Base-by-base conservation (phyloP, 202 grass and related monocot species). In the Panicum virgatum region DNA sequence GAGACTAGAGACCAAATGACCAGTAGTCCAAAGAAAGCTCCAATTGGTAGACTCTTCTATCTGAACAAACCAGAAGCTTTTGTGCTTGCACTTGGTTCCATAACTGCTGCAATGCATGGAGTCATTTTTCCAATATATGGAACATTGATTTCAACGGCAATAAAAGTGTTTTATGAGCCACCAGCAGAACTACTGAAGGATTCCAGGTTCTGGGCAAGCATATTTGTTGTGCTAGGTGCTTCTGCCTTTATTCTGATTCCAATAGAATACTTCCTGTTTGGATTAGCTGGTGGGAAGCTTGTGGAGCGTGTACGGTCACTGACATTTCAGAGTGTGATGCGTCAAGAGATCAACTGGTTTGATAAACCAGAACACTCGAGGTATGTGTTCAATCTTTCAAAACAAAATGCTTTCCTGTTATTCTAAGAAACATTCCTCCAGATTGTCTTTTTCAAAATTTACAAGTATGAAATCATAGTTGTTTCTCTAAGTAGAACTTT, bases 311-410 rank as follows among this genome's bases (percentile, higher is more conserved):
- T 97, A 62, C 79, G 94, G 32, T 92, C 90, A 45, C 52, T 84
- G 62, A 84, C 92, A 71, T 97, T 94, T 38, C 56, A 37, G 84
- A 89, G 81, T 66, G 57, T 91, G 38, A 78, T 97, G 82, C 78
- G 90, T 69, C 92, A 94, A 86, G 94, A 97, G 29, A 90, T 94
- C 9, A 86, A 87, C 39, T 94, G 92, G 94, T 97, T 92, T 79
- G 94, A 97, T 80, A 84, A 83, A 45, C 88, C 91, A 86, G 48
- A 83, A 77, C 91, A 97, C 84, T 97, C 94, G 0, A 91, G 86
- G 92, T 89, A 7, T 27, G 51, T 61, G 34, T 39, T 38, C 7
- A 73, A 13, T 14, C 18, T 66, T 54, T 66, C 16, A 29, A 53
- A 10, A n/a, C 32, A 45, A 15, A 44, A 63, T 52, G 34, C 58